Conservation (phyloP, 352 stramenopile species). For the Hyaloperonospora brassicae region DNA sequence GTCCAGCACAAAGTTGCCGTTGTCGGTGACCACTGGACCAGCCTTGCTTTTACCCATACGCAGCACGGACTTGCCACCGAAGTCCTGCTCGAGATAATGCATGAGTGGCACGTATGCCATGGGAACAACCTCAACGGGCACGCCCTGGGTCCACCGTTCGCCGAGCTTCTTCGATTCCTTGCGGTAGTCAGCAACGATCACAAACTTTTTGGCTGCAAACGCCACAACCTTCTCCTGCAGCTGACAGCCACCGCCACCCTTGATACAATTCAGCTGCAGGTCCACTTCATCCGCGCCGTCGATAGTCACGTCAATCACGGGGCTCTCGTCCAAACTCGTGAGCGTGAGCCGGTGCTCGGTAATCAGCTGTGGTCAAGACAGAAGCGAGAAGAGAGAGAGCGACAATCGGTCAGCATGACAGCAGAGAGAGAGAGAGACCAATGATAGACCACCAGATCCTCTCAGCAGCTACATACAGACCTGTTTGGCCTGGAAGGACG, state of each 20-base stretch:
- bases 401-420: background rate
- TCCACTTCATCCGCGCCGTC: constrained; percentile 98
- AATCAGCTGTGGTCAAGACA: constrained; percentile 52
- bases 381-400: background rate
- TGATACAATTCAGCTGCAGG: constrained; percentile 95
- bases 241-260: constrained; percentile 94
- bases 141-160: constrained; percentile 80
- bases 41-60: constrained; percentile 87
- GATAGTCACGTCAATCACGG: constrained; percentile 96
- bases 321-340: constrained; percentile 71
- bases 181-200: constrained; percentile 94
- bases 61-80: constrained; percentile 51
- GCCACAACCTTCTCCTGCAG: constrained; percentile 92
- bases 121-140: constrained; percentile 95
- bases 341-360: constrained; percentile 66
- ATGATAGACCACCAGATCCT: too few species aligned
- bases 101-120: constrained; percentile 96
- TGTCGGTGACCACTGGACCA: constrained; percentile 97
- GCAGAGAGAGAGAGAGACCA: background rate
- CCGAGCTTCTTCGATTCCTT: constrained; percentile 87
- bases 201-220: constrained; percentile 94
- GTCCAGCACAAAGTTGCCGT: constrained; percentile 89
- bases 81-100: constrained; percentile 46
- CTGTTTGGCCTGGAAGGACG: constrained; percentile 94
- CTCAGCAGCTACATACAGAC: background rate